Base-by-base conservation (phyloP, 345 rosid genomes). In the Populus ilicifolia region DNA sequence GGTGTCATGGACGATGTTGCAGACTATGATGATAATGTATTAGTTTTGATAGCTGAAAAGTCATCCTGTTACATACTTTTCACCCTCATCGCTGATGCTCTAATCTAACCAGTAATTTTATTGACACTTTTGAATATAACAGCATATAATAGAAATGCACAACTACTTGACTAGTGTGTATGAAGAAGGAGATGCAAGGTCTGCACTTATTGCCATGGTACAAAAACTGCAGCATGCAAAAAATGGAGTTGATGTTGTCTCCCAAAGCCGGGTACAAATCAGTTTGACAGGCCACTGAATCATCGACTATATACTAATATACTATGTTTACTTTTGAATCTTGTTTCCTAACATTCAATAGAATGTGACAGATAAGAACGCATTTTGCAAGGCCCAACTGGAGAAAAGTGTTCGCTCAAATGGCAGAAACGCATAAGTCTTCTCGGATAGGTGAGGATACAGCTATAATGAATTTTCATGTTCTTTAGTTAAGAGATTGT, bases 1-100 rank as follows among this genome's bases (percentile, higher is more conserved):
- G 99, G 98, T 77, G 99, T 96, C 71, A 93, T 96, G 99, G 97
- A 96, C 85, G 99, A 96, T 54, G 86, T 96, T 52, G 98, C 96
- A 33, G 97, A 93, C 52, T 89, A 73, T 35, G 97, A 96, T 68
- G 84, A 71, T 61, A 84, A 85, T 44, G 98, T 96, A 44, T 1
- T 74, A 5, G 5, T 33, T 41, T 73, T 61, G 16, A 2, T 27
- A 27, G 16, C n/a, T 62, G 6, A 30, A 21, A 12, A 38, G 36
- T 71, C 23, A 39, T 77, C 20, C 8, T 20, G 5, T 30, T 6
- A 13, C 17, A 50, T 25, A 29, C 36, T 64, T 9, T 25, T n/a
- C 56, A 35, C 18, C 70, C 20, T 11, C 44, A 27, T 38, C 6
- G 29, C 25, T 13, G 56, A 8, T 35, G 43, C 56, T 59, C 67